Base-by-base conservation (phyloP, 176 grass and related monocot genomes). In the Miscanthus lutarioriparius region DNA sequence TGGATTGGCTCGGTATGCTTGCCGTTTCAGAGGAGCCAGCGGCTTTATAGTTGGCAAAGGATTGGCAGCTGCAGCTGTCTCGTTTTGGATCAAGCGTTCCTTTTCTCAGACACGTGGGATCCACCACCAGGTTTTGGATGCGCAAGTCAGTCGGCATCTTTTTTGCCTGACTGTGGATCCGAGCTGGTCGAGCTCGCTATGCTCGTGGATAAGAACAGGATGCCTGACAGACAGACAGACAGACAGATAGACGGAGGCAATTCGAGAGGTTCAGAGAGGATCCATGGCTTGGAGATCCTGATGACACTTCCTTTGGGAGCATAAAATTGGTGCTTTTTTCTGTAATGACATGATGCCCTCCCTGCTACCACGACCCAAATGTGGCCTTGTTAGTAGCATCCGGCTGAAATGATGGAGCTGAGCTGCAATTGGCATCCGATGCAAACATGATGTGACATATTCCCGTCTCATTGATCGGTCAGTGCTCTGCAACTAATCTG, bases 381-480 rank as follows among this genome's bases (percentile, higher is more conserved):
- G 58, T 23, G 51, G 51, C 28, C 49, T 72, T 41, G 67, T 23
- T 68, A 7, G 37, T 22, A 73, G 54, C 54, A 16, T 33, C 54
- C 6, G 4, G 27, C 20, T 47, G 38, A 20, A 75, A 74, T 40
- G 37, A 43, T 36, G 68, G 39, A 36, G 17, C 36, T 16, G 41
- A 62, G 37, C 36, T 61, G 38, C 37, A 32, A 41, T 71, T 61
- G 59, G 80, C 38, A 74, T 83, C 10, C 38, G 39, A 83, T 83
- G 70, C 70, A 14, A 56, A 23, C 10, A 23, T 38, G 49, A 22
- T 37, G 14, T n/a, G 19, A 17, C 54, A 28, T 28, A 11, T 74
- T 30, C 16, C 71, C 7, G 16, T 47, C 17, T 74, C 37, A 23
- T n/a, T 63, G 59, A 63, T 61, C 58, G n/a, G 25, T 16, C 49